Evolutionary conservation across 805 yeast genomes (phyloP), one percentile per base, ranked within the genome.

Genomic region (Yamadazyma nakazawae): DNA sequence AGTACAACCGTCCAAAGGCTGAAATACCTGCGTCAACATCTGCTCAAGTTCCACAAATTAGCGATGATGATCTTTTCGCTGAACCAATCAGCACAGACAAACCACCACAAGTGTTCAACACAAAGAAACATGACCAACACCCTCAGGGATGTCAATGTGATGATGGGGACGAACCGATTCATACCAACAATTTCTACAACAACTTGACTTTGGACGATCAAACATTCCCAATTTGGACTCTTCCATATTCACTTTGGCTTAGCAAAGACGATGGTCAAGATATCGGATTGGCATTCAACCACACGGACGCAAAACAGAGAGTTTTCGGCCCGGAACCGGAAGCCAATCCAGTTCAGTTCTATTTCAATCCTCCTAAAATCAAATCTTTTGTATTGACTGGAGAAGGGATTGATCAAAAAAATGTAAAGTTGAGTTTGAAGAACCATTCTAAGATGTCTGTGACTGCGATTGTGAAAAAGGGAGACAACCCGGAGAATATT

Each of bases 151-250:
- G 68, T 48, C 36, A 46, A 5, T 54, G 24, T 48, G 55, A 58
- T 10, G 48, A 44, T 3, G 14, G 45, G 12, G 63, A 58, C 43
- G 54, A 48, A 6, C 84, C 89, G 1, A 72, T 84, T 25, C 83
- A 83, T 50, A 87, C 96, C 7, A 88, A 88, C 62, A 86, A 87
- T 58, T 88, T 87, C 58, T 88, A 82, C 61, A 84, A 85, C 32
- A 88, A 88, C 63, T 64, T 88, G 62, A 63, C 87, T 10, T 72
- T 88, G 31, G 89, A 76, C 0, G 74, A 75, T 46, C 92, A 85
- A 58, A 78, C 80, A 2, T 70, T 78, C 47, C 88, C 92, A 0
- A 76, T 82, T 0, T 88, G 91, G 90, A 80, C 92, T 0, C 89
- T 85, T 54, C 96, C 96, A 1, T 87, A 86, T 58, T 79, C 88